Conservation (phyloP, 495 filamentous ascomycete species). For the Aspergillus olivimuriae region DNA sequence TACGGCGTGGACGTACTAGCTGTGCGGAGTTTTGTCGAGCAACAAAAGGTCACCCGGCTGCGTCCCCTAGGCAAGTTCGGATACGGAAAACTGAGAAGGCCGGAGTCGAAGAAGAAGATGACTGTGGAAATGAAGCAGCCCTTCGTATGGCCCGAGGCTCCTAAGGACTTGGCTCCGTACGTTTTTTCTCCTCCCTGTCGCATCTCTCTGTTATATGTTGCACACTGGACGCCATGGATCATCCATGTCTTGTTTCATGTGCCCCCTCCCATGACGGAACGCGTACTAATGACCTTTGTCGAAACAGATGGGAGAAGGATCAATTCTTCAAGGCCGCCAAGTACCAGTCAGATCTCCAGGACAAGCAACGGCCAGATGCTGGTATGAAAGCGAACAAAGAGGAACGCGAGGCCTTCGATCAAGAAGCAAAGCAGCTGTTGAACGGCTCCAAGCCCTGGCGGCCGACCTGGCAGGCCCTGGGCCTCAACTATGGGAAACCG, state of each 20-base stretch:
- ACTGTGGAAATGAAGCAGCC: slow-evolving; percentile 76
- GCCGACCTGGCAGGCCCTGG: slow-evolving; percentile 43
- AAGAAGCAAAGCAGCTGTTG: slow-evolving; percentile 56
- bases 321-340: slow-evolving; percentile 30
- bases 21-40: slow-evolving; percentile 74
- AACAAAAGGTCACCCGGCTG: slow-evolving; percentile 49
- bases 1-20: slow-evolving; percentile 63
- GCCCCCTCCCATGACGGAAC: neutral
- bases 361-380: slow-evolving; percentile 19
- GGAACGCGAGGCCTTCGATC: slow-evolving; percentile 26
- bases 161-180: slow-evolving; percentile 50
- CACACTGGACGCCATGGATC: too few relatives aligned
- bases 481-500: slow-evolving; percentile 25
- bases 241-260: neutral
- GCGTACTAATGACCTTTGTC: neutral
- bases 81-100: slow-evolving; percentile 45
- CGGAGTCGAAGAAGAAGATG: slow-evolving; percentile 77
- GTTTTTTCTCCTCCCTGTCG: slow-evolving; percentile 19
- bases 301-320: slow-evolving; percentile 47
- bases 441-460: slow-evolving; percentile 32
- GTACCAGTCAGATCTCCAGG: slow-evolving; percentile 23
- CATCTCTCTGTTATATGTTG: neutral
- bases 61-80: slow-evolving; percentile 32
- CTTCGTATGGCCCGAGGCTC: slow-evolving; percentile 74
- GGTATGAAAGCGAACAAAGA: slow-evolving; percentile 24